These are phyloP conservation scores for Lepraria neglecta DNA, from an alignment of 495 filamentous ascomycete species.

Conservation along the genomic window DNA sequence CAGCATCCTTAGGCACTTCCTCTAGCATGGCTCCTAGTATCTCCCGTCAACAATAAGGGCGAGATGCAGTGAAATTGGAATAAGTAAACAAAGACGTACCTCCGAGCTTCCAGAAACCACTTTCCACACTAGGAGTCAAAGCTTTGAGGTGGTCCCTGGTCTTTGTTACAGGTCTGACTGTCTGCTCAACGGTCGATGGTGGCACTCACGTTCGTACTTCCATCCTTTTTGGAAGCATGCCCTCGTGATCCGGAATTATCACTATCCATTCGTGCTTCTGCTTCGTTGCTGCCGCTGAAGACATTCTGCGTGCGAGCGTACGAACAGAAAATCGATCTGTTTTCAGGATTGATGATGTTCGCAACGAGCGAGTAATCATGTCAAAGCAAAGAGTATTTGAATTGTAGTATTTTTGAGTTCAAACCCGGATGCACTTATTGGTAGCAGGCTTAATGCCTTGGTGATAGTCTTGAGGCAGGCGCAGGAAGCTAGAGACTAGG, in stretches of 20 bases:
- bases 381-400: neutral
- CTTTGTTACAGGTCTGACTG: neutral
- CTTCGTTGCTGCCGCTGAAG: slow-evolving; percentile 30
- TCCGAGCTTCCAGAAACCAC: slow-evolving; percentile 49
- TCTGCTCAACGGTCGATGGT: slow-evolving; percentile 1
- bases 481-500: too few species aligned
- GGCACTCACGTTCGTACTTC: slow-evolving; percentile 62
- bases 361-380: neutral
- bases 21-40: slow-evolving; percentile 62
- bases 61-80: neutral
- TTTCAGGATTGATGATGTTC: neutral
- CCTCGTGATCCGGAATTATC: slow-evolving; percentile 71
- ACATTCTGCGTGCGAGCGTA: neutral
- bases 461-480: too few species aligned
- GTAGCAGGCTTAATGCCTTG: too few species aligned
- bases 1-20: slow-evolving; percentile 32
- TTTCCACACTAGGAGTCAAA: slow-evolving; percentile 39
- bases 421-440: too few species aligned
- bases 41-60: neutral
- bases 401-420: too few species aligned
- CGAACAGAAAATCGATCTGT: neutral
- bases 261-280: slow-evolving; percentile 74
- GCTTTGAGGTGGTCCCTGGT: slow-evolving; percentile 52
- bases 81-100: slow-evolving; percentile 37
- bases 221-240: slow-evolving; percentile 58